Evolutionary conservation across 169 alveolate species (phyloP).

Genomic region (Blepharisma undulans): DNA sequence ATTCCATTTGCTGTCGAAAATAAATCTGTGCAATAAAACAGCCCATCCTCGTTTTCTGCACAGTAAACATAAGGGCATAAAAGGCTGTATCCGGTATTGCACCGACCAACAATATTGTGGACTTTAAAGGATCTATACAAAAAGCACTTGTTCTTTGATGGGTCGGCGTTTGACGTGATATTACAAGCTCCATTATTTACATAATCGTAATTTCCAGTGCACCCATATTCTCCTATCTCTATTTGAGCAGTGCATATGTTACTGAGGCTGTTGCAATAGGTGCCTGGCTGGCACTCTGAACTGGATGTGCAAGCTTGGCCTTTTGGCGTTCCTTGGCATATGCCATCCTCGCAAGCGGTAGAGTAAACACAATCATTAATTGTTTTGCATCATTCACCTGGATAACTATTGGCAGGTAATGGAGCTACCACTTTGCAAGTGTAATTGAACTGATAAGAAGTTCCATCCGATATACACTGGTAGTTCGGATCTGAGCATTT

Average conservation of each 20-base stretch:
- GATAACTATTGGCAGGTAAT: background rate
- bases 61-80: background rate
- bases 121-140: background rate
- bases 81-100: background rate
- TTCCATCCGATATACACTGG: background rate
- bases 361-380: background rate
- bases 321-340: background rate
- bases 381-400: background rate
- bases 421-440: background rate
- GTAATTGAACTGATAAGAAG: background rate
- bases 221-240: constrained; percentile 6
- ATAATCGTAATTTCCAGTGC: background rate
- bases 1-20: background rate
- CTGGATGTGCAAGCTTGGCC: background rate
- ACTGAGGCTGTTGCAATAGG: background rate
- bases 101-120: background rate
- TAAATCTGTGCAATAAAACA: background rate
- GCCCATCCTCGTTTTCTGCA: background rate
- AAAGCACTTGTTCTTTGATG: background rate
- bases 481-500: background rate
- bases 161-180: background rate
- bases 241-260: constrained; percentile 1
- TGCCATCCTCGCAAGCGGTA: background rate
- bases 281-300: background rate
- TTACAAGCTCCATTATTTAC: constrained; percentile 29